phyloP scores from a whole-genome alignment of 177 flowering plant genomes.

The Tripterygium wilfordii region DNA sequence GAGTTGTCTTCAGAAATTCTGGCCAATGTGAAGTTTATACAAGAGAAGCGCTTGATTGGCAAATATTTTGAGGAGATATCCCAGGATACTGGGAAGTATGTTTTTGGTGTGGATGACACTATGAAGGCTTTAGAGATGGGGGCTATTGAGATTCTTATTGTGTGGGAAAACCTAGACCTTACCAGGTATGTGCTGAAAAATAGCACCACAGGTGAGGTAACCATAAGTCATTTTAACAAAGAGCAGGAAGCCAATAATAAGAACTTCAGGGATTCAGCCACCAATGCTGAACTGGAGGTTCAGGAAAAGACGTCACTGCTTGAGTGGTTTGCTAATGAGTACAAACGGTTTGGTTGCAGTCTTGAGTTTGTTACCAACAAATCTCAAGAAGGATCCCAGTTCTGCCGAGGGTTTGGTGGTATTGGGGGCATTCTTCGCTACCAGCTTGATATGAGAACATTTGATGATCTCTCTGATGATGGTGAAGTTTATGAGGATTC shows the following conservation, averaged over 20 bases:
- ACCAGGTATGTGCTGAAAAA: slow-evolving; percentile 29
- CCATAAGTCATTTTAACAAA: slow-evolving; percentile 28
- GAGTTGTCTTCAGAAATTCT: slow-evolving; percentile 13
- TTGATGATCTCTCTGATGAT: slow-evolving; percentile 18
- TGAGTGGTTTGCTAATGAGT: slow-evolving; percentile 13
- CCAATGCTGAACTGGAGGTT: slow-evolving; percentile 8
- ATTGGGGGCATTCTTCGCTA: slow-evolving; percentile 20
- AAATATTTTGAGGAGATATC: slow-evolving; percentile 48
- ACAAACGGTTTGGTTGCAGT: slow-evolving; percentile 9
- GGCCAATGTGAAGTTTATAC: slow-evolving; percentile 35
- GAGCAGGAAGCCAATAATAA: slow-evolving; percentile 23
- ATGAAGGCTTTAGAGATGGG: slow-evolving; percentile 15
- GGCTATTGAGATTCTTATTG: slow-evolving; percentile 13
- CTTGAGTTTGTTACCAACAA: slow-evolving; percentile 15
- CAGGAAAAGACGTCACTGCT: slow-evolving; percentile 13
- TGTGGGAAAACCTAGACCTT: slow-evolving; percentile 44
- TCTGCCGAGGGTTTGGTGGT: slow-evolving; percentile 20
- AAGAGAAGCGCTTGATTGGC: slow-evolving; percentile 32
- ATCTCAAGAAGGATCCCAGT: slow-evolving; percentile 16
- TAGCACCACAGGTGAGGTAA: slow-evolving; percentile 17
- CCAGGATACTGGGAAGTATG: slow-evolving; percentile 42
- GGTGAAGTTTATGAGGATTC: slow-evolving; percentile 13
- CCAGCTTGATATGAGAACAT: slow-evolving; percentile 17
- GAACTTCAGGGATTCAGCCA: slow-evolving; percentile 5
- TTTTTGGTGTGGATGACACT: slow-evolving; percentile 16